These are phyloP conservation scores for Podospora fimiseda DNA, from an alignment of 495 filamentous ascomycete species.

Conservation along the genomic window DNA sequence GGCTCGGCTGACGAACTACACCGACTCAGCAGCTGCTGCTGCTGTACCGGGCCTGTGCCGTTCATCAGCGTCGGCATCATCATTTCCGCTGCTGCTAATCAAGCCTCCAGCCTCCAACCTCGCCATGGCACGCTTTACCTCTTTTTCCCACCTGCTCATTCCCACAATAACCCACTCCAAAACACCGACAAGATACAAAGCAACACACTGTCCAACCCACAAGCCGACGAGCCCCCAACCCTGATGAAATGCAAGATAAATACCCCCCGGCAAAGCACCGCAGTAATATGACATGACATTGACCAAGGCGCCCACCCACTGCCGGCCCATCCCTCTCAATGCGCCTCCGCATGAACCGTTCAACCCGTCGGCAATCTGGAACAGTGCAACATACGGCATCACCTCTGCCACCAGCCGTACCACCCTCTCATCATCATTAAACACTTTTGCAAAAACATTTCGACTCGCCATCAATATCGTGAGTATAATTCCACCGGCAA, in stretches of 20 bases:
- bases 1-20: constrained; percentile 2
- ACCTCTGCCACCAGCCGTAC: constrained; percentile 74
- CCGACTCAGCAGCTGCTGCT: neutral
- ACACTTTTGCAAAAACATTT: constrained; percentile 72
- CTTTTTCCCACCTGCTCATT: constrained; percentile 68
- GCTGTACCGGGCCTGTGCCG: neutral
- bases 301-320: constrained; percentile 84
- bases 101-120: constrained; percentile 58
- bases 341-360: constrained; percentile 82
- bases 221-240: constrained; percentile 81
- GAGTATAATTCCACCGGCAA: constrained; percentile 65
- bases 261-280: constrained; percentile 75
- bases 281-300: constrained; percentile 87
- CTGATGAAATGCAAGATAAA: constrained; percentile 81
- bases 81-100: too few relatives aligned
- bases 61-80: constrained; percentile 1
- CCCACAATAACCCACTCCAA: constrained; percentile 79
- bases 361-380: constrained; percentile 87
- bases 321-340: constrained; percentile 77
- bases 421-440: constrained; percentile 72
- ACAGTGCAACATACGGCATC: constrained; percentile 80
- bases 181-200: constrained; percentile 73
- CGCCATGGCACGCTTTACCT: constrained; percentile 70
- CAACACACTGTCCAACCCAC: constrained; percentile 89
- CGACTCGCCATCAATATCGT: constrained; percentile 65